A percentile compares a stretch with the other conserved stretches of the same genome.
Evolutionary conservation across 2,329 filamentous ascomycete species (phyloP).

Genomic region (Colletotrichum liaoningense): DNA sequence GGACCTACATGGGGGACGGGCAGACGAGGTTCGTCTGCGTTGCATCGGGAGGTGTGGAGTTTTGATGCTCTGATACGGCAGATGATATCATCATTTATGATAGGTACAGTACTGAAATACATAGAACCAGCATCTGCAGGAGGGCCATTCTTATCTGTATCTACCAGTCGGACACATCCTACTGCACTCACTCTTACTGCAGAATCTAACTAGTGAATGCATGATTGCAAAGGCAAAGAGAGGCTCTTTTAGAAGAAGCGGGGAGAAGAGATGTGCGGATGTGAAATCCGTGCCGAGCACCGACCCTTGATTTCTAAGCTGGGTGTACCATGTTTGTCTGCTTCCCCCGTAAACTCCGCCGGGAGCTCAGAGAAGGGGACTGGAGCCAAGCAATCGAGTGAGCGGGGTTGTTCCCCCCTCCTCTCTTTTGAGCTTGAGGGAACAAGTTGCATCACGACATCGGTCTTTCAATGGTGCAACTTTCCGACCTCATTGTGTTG

Average conservation of each 20-base stretch:
- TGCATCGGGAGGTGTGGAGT: neutral
- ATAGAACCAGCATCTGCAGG: neutral
- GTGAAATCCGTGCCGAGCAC: neutral
- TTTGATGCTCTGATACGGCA: neutral
- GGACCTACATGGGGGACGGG: no score
- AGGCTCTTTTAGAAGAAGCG: neutral
- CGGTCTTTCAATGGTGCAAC: constrained; percentile 6
- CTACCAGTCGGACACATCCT: no score
- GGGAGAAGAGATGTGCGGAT: neutral
- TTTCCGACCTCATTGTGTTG: neutral
- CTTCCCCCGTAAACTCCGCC: neutral
- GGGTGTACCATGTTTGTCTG: neutral
- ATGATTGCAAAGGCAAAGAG: neutral
- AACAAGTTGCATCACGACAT: constrained; percentile 23
- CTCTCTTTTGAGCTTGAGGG: neutral
- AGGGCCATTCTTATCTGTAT: no score
- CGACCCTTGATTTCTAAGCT: neutral
- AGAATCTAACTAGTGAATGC: no score
- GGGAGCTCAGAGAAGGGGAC: neutral
- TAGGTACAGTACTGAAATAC: no score
- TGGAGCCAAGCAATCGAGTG: neutral
- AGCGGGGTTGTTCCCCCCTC: neutral
- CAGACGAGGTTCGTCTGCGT: neutral
- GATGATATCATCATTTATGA: neutral
- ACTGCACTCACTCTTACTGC: no score